Percentiles rank a stretch among this genome's conserved stretches.
Evolutionary conservation across 371 early-diverging fungal genomes (phyloP).

Genomic region (Actinomortierella wolfii): DNA sequence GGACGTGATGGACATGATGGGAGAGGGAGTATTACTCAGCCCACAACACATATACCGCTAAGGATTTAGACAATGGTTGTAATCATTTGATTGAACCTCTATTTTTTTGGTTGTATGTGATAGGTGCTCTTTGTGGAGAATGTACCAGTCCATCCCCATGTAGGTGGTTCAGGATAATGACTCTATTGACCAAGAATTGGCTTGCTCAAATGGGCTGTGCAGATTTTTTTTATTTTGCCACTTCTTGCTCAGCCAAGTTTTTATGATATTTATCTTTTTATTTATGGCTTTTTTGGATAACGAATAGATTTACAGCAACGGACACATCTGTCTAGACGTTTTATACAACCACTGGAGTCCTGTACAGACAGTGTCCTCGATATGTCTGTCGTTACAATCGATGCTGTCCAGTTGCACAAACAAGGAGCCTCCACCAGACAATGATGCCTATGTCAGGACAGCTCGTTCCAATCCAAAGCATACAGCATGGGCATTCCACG

Average conservation of each 20-base stretch:
- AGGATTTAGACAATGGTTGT: no score
- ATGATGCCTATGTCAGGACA: conserved; percentile 68
- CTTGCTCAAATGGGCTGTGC: background rate
- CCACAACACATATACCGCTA: no score
- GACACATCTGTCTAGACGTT: conserved; percentile 95
- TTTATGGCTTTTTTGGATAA: conserved; percentile 4
- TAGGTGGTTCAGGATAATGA: conserved; percentile 42
- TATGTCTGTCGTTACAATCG: conserved; percentile 92
- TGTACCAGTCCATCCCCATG: conserved; percentile 85
- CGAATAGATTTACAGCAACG: conserved; percentile 83
- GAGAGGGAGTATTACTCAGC: no score
- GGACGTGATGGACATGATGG: no score
- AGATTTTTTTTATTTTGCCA: conserved; percentile 1
- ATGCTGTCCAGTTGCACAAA: conserved; percentile 88
- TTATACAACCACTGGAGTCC: conserved; percentile 96
- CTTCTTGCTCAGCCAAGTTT: conserved; percentile 2
- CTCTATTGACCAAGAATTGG: background rate
- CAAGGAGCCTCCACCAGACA: conserved; percentile 83
- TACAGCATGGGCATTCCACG: conserved; percentile 86
- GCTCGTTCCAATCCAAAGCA: conserved; percentile 80
- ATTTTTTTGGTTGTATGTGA: conserved; percentile 9
- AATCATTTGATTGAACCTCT: no score
- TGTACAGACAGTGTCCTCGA: conserved; percentile 90
- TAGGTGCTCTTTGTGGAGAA: conserved; percentile 71
- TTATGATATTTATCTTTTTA: conserved; percentile 3